A percentile compares a stretch with the other conserved stretches of the same genome.
These are phyloP conservation scores for Dendrobium chrysotoxum DNA, from an alignment of 106 monocot species.

Conservation along the genomic window DNA sequence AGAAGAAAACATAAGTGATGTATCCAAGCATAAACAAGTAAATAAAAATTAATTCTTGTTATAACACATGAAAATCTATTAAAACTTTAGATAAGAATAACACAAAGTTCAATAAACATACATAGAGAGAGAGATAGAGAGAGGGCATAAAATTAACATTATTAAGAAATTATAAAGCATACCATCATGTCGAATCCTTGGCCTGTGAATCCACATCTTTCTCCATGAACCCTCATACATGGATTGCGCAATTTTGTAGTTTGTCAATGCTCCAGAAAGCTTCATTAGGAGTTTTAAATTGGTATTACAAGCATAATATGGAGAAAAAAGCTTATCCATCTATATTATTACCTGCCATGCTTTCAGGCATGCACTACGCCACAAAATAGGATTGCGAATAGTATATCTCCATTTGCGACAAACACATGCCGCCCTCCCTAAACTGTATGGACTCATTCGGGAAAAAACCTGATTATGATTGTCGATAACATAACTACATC, in stretches of 20 bases:
- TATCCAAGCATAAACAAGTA: not conserved
- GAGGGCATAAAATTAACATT: not conserved
- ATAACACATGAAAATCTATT: not conserved
- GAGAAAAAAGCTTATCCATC: not conserved
- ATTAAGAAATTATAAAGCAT: not conserved
- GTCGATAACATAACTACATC: not conserved
- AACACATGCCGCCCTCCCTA: slow-evolving; percentile 91
- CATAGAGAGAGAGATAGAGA: not conserved
- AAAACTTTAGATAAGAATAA: slow-evolving; percentile 2
- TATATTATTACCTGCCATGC: slow-evolving; percentile 79
- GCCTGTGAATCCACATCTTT: slow-evolving; percentile 91
- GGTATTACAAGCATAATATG: slow-evolving; percentile 5
- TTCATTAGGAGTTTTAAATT: slow-evolving; percentile 22
- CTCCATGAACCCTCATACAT: slow-evolving; percentile 87
- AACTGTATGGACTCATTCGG: slow-evolving; percentile 60
- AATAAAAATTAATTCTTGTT: not conserved
- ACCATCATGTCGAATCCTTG: slow-evolving; percentile 90
- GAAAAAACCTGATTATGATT: slow-evolving; percentile 57
- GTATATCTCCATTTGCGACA: slow-evolving; percentile 95
- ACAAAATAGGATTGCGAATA: slow-evolving; percentile 73
- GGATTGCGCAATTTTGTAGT: slow-evolving; percentile 53
- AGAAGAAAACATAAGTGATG: not conserved
- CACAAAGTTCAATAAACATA: not conserved
- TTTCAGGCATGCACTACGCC: slow-evolving; percentile 85
- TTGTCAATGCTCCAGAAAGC: slow-evolving; percentile 59